These are phyloP conservation scores for Erodium trifolium DNA, from an alignment of 441 rosid genomes.

Conservation along the genomic window DNA sequence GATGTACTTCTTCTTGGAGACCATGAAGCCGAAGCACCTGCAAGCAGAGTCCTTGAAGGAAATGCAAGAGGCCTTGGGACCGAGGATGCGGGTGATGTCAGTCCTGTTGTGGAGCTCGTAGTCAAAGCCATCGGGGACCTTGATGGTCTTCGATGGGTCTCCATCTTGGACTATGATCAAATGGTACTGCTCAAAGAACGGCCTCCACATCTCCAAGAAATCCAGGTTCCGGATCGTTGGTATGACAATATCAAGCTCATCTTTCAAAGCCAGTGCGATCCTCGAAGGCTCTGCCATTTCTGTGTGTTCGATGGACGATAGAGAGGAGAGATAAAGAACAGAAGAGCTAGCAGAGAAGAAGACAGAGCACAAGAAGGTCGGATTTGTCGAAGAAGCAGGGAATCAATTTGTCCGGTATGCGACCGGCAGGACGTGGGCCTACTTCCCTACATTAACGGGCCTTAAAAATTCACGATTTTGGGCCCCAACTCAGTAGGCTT, in stretches of 20 bases:
- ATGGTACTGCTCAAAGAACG: constrained; percentile 85
- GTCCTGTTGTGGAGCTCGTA: constrained; percentile 87
- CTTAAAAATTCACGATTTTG: neutral
- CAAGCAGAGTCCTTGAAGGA: constrained; percentile 97
- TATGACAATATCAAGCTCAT: constrained; percentile 81
- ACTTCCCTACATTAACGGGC: neutral
- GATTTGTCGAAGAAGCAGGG: neutral
- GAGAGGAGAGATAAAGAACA: neutral
- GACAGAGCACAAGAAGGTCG: neutral
- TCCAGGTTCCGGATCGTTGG: constrained; percentile 81
- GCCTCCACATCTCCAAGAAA: constrained; percentile 96
- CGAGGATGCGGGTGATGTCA: constrained; percentile 72
- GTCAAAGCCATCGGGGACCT: constrained; percentile 81
- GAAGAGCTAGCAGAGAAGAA: neutral
- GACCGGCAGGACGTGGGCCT: neutral
- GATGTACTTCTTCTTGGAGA: constrained; percentile 90
- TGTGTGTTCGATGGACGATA: neutral
- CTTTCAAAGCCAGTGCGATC: constrained; percentile 45
- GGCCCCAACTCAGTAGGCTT: neutral
- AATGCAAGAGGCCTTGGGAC: constrained; percentile 89
- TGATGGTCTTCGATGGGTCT: constrained; percentile 72
- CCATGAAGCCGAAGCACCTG: constrained; percentile 91
- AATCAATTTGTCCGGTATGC: neutral
- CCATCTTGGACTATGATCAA: constrained; percentile 94
- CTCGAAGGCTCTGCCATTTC: constrained; percentile 52